Percentiles rank a stretch among this genome's conserved stretches.
Conservation (phyloP, 1,139 yeast genomes). For the Hemisphaericaspora lyxosophila region DNA sequence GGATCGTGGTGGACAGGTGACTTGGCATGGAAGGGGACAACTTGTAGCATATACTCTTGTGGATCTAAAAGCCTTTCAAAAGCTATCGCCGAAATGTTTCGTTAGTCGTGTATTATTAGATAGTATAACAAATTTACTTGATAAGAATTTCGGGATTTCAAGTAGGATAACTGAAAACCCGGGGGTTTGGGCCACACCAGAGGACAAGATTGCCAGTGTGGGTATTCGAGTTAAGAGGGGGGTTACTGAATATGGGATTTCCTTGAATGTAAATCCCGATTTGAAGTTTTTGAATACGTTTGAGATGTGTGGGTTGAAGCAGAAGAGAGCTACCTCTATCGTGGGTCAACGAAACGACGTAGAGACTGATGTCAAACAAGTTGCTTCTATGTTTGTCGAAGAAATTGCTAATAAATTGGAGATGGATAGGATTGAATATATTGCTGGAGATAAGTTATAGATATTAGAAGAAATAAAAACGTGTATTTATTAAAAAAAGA, state of each 20-base stretch:
- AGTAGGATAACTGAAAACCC: constrained; percentile 64
- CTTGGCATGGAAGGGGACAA: constrained; percentile 97
- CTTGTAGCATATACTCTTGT: constrained; percentile 80
- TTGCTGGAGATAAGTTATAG: constrained; percentile 28
- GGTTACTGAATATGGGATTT: constrained; percentile 86
- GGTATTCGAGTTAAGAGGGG: constrained; percentile 86
- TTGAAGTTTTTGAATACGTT: constrained; percentile 66
- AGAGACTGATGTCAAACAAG: constrained; percentile 34
- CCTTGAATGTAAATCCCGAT: constrained; percentile 76
- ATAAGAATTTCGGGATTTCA: constrained; percentile 42
- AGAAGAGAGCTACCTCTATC: constrained; percentile 45
- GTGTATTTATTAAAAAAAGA: constrained; percentile 2
- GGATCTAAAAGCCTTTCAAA: constrained; percentile 62
- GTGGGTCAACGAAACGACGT: constrained; percentile 21
- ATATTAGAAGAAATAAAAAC: constrained; percentile 1
- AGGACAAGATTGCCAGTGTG: constrained; percentile 80
- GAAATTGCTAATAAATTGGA: constrained; percentile 52
- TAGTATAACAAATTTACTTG: constrained; percentile 57
- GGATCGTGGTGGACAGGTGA: constrained; percentile 93
- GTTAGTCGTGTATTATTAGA: constrained; percentile 68
- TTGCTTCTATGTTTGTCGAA: constrained; percentile 52
- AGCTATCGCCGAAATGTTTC: constrained; percentile 70
- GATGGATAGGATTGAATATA: constrained; percentile 46
- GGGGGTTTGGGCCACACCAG: constrained; percentile 72
- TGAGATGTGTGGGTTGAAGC: constrained; percentile 84